phyloP scores from a whole-genome alignment of 1,139 yeast genomes.

The Yamadazyma kanchanaburiensis region DNA sequence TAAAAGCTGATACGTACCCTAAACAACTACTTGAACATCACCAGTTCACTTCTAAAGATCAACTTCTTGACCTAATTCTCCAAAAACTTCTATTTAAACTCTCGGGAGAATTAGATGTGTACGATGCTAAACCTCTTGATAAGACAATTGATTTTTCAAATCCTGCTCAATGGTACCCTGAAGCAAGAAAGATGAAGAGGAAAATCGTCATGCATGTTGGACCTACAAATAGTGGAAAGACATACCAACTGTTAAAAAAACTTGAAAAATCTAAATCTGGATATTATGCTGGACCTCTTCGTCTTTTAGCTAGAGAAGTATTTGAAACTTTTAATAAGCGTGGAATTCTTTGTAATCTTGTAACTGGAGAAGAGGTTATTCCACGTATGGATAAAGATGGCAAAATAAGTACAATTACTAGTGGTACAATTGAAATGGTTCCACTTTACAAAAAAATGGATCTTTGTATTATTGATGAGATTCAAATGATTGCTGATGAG shows the following conservation, averaged over 20 bases:
- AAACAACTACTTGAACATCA: constrained; percentile 15
- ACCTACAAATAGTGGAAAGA: constrained; percentile 97
- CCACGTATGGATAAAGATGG: constrained; percentile 69
- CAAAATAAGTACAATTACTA: constrained; percentile 64
- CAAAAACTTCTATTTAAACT: constrained; percentile 22
- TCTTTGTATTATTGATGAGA: constrained; percentile 90
- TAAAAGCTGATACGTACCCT: constrained; percentile 19
- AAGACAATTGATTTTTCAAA: constrained; percentile 49
- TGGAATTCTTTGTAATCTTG: constrained; percentile 70
- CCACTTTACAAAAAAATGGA: constrained; percentile 68
- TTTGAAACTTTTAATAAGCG: constrained; percentile 72
- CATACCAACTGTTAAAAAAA: constrained; percentile 73
- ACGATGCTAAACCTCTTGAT: constrained; percentile 12
- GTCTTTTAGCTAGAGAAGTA: constrained; percentile 87
- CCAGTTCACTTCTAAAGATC: constrained; percentile 14
- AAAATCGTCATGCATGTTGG: constrained; percentile 89
- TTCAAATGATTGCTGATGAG: constrained; percentile 86
- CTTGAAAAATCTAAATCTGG: constrained; percentile 74
- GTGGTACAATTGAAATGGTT: constrained; percentile 95
- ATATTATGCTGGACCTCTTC: constrained; percentile 90
- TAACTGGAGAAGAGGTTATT: constrained; percentile 92
- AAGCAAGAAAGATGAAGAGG: constrained; percentile 76
- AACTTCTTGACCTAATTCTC: constrained; percentile 18
- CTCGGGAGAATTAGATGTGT: constrained; percentile 15
- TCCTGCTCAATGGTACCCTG: constrained; percentile 88